Evolutionary conservation across 2,329 filamentous ascomycete species (phyloP), one percentile per base, ranked within the genome.

Genomic region (Cladosporium sp.): DNA sequence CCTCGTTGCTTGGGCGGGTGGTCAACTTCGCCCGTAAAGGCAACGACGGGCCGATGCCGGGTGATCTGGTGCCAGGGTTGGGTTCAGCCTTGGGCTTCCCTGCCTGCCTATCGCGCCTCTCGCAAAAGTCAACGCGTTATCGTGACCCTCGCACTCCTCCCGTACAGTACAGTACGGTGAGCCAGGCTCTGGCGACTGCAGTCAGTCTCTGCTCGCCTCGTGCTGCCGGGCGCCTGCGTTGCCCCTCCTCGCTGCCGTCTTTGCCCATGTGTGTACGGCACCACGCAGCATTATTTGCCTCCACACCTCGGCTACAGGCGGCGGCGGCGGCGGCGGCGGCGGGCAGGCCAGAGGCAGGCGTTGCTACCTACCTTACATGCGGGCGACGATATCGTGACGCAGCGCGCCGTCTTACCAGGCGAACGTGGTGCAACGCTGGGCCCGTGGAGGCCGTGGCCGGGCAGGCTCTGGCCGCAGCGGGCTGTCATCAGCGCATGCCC

Each of bases 261-360:
- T 14, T 11, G 8, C 6, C 16, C 13, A 38, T 13, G n/a, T 14
- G 13, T 14, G 35, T 14, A 14, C 16, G 9, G n/a, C 13, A 14
- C 35, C n/a, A n/a, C 11, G n/a, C n/a, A 14, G 10, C n/a, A 14
- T 14, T 16, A 9, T 14, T 11, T 14, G 16, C 48, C 48, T 50
- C 48, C 48, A 50, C 48, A 50, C 48, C 40, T 50, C 48, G 48
- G 48, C 48, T 19, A 19, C 10, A 4, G 14, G 40, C 40, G 38
- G 46, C 31, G 46, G 31, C 22, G 22, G 45, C 18, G 22, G 45
- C 18, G 1, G 41, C 9, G 11, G 45, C 32, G 10, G 35, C 28
- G 9, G 32, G 16, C 37, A 38, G 35, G 13, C 35, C 9, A 11
- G 16, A 5, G 8, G 16, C 35, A 38, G n/a, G 1, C 8, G 13